Conservation (phyloP, 1,139 yeast species). For the Kodamaea suecica region DNA sequence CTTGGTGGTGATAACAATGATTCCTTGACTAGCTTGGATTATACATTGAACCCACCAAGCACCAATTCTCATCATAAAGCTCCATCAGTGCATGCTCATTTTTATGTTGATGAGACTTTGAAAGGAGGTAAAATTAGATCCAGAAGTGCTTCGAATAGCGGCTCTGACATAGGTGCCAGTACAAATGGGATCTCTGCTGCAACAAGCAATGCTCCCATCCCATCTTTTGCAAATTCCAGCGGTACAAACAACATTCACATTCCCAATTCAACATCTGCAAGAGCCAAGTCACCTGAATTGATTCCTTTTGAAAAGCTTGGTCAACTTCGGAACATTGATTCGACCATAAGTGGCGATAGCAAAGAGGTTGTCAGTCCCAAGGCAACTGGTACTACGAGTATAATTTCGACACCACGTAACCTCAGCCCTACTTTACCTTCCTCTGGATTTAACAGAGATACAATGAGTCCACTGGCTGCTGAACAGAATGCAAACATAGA, state of each 20-base stretch:
- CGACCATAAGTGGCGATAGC: conserved; percentile 4
- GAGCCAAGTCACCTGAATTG: conserved; percentile 9
- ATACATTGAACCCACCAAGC: conserved; percentile 30
- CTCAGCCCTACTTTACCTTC: conserved; percentile 4
- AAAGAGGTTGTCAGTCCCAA: neutral
- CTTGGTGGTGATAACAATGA: conserved; percentile 9
- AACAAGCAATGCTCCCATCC: neutral
- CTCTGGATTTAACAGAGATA: conserved; percentile 1
- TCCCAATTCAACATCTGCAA: conserved; percentile 6
- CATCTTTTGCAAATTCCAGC: neutral
- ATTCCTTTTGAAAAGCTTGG: conserved; percentile 5
- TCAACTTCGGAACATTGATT: conserved; percentile 7
- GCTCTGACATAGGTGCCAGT: conserved; percentile 14
- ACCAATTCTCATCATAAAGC: conserved; percentile 47
- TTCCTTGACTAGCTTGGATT: conserved; percentile 28
- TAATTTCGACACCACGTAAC: neutral
- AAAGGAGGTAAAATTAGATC: conserved; percentile 48
- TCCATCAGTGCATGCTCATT: conserved; percentile 77
- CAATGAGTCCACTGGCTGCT: neutral
- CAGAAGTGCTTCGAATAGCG: conserved; percentile 40
- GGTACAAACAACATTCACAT: conserved; percentile 3
- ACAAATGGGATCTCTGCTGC: neutral
- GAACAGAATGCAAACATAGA: conserved; percentile 61
- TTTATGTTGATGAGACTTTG: conserved; percentile 67
- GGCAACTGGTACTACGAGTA: neutral